Evolutionary conservation across 1,284 basidiomycete genomes (phyloP), one percentile per base, ranked within the genome.

Genomic region (Trametes hirsuta): DNA sequence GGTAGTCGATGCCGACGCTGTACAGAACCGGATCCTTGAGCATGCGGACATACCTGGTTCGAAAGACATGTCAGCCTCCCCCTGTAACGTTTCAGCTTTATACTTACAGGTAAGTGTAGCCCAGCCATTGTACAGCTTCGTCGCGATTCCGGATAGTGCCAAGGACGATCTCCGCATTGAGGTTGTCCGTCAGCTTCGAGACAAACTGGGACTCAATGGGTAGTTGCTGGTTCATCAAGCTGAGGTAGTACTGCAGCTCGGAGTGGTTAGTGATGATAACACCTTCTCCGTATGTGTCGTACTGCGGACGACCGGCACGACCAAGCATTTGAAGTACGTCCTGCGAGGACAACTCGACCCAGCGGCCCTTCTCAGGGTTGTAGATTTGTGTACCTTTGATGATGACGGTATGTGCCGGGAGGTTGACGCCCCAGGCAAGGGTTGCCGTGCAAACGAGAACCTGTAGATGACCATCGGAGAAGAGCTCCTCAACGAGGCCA

Each of bases 381-480:
- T 99, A 99, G 64, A 99, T 96, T 76, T 99, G 97, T 0, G 97
- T 99, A 37, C 97, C 97, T 75, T 99, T 99, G 83, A 99, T 98
- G 78, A 99, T 96, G 75, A 98, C 97, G 3, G 95, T 94, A 69
- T 99, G 97, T 0, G 97, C 97, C 1, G 97, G 97, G 1, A 99
- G 78, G 74, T 99, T 99, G 77, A 99, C 97, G 82, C 97, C 97
- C 97, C 97, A 99, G 0, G 97, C 97, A 14, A 99, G 87, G 0
- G 97, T 99, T 5, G 97, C 97, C 0, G 97, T 99, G 72, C 94
- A 98, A 48, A 98, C 94, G 30, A 99, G 82, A 0, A 99, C 97
- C 72, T 98, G 95, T 25, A 99, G 83, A 41, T 94, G 90, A 1
- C 95, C 94, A 58, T 97, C 93, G 18, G 89, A 88, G 74, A 99